Evolutionary conservation across 1,284 basidiomycete species (phyloP).

Genomic region (Sutorius eximius): DNA sequence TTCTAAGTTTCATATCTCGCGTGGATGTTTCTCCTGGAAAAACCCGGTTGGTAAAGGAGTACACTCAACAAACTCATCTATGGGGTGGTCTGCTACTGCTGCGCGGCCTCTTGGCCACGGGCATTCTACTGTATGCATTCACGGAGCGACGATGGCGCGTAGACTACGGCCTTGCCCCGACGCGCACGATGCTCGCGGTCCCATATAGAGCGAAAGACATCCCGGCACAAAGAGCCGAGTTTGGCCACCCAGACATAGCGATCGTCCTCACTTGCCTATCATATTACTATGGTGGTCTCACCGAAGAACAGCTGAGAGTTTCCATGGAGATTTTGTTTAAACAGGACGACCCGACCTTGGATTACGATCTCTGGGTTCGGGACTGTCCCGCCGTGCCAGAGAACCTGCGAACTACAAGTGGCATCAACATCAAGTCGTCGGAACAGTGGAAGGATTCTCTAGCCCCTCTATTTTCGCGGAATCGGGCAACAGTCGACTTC

Average conservation of each 20-base stretch:
- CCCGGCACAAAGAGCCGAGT: slow-evolving; percentile 47
- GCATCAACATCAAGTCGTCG: slow-evolving; percentile 44
- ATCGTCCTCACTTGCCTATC: slow-evolving; percentile 48
- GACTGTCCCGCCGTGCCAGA: slow-evolving; percentile 25
- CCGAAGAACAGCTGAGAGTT: slow-evolving; percentile 35
- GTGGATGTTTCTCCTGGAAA: background rate
- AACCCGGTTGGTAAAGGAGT: slow-evolving; percentile 2
- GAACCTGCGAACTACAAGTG: slow-evolving; percentile 24
- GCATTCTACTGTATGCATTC: slow-evolving; percentile 42
- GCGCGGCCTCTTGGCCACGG: slow-evolving; percentile 44
- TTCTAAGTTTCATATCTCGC: slow-evolving; percentile 21
- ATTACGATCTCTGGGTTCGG: slow-evolving; percentile 45
- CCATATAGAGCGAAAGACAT: slow-evolving; percentile 55
- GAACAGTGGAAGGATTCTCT: slow-evolving; percentile 35
- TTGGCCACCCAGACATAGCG: slow-evolving; percentile 53
- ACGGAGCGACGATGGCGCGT: slow-evolving; percentile 48
- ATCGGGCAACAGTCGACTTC: slow-evolving; percentile 46
- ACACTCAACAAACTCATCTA: slow-evolving; percentile 11
- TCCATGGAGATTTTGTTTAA: slow-evolving; percentile 43
- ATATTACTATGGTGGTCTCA: slow-evolving; percentile 52
- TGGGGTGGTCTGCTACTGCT: slow-evolving; percentile 43
- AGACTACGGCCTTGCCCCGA: slow-evolving; percentile 47
- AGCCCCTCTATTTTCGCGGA: slow-evolving; percentile 39
- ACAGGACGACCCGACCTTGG: slow-evolving; percentile 42
- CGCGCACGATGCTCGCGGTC: slow-evolving; percentile 47